Percentiles rank a stretch among this genome's conserved stretches.
phyloP scores from a whole-genome alignment of 768 basidiomycete species.

The Phanerodontia chrysosporium region DNA sequence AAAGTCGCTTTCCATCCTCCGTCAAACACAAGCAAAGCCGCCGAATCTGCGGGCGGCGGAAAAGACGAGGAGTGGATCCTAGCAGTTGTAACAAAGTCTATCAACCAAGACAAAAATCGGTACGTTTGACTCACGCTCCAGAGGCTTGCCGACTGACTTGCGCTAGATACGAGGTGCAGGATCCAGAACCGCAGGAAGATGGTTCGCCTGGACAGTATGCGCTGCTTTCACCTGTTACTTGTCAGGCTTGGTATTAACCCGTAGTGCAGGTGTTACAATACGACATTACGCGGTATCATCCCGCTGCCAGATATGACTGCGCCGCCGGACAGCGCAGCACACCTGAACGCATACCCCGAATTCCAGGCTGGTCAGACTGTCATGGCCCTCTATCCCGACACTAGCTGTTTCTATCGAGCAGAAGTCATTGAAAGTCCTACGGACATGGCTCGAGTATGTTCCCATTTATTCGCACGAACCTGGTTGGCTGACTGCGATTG shows the following conservation, averaged over 20 bases:
- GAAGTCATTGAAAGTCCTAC: constrained; percentile 71
- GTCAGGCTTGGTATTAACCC: not conserved
- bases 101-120: constrained; percentile 71
- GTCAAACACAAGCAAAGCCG: constrained; percentile 43
- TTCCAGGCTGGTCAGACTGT: constrained; percentile 71
- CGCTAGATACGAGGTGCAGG: constrained; percentile 78
- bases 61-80: constrained; percentile 67
- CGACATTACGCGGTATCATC: constrained; percentile 67
- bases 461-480: not conserved
- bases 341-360: constrained; percentile 66
- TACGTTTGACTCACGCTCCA: too few species aligned
- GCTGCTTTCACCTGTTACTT: not conserved
- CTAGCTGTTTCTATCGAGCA: constrained; percentile 87
- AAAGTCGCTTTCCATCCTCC: constrained; percentile 82
- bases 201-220: constrained; percentile 60
- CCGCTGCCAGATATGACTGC: constrained; percentile 76
- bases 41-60: constrained; percentile 48
- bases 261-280: constrained; percentile 54
- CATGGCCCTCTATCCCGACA: constrained; percentile 87
- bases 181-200: constrained; percentile 79
- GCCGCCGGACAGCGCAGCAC: constrained; percentile 50
- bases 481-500: not conserved
- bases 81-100: constrained; percentile 66
- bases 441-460: constrained; percentile 39
- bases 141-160: not conserved